Evolutionary conservation across 768 basidiomycete genomes (phyloP), one percentile per base, ranked within the genome.

Genomic region (Tulasnella sp.): DNA sequence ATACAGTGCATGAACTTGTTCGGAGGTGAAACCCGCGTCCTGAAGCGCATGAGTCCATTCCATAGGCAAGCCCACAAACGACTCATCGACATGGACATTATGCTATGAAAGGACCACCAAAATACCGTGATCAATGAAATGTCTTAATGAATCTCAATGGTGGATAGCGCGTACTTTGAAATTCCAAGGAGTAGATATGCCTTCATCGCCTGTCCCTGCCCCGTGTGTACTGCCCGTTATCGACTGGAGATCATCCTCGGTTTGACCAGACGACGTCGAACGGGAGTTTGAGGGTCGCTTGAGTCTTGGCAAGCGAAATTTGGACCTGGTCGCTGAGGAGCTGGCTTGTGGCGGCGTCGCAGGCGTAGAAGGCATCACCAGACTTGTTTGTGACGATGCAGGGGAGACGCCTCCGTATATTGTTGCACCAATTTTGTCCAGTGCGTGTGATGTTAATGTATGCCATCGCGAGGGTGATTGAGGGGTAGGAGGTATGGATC

Each of bases 1-100:
- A 42, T 61, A 61, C 19, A 61, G 59, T 1, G 48, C 48, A 17
- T 42, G 3, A n/a, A 61, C 51, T 21, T 61, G 59, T 21, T 61
- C 49, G 1, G 32, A 21, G 7, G 60, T 15, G 58, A 48, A 61
- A 19, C 60, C 60, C 19, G 59, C 60, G 21, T 48, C 31, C 9
- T 41, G 15, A 1, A 61, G 49, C 7, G 60, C 59, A n/a, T 14
- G 19, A 1, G 60, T 36, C 60, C 60, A 61, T 12, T 61, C 60
- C 1, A 49, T 21, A 21, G 60, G 60, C 6, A 61, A 37, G 15
- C 60, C 60, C 1, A 27, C 8, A 17, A 59, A 25, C 14, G 41
- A 23, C 6, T 49, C 59, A 14, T 58, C 60, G 12, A 61, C 57
- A 40, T 61, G 60, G 21, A 61, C 21, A 40, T 60, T 7, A 35